phyloP scores from a whole-genome alignment of 148 eudicot genomes.

The Persicaria maculosa region DNA sequence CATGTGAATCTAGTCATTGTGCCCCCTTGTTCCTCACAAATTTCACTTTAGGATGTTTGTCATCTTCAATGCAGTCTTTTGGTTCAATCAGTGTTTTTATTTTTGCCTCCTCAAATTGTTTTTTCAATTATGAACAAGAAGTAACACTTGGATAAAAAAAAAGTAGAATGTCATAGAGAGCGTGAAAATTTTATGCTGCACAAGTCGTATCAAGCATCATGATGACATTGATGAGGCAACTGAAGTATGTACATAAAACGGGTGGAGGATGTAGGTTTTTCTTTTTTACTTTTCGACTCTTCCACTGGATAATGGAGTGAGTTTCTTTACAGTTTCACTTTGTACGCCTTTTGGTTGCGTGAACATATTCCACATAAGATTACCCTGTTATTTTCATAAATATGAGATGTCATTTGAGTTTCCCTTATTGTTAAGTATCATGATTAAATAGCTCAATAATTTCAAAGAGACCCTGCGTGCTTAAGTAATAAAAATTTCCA shows the following conservation, averaged over 20 bases:
- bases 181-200: too few relatives aligned
- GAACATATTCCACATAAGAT: neutral
- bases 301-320: neutral
- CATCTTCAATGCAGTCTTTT: neutral
- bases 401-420: neutral
- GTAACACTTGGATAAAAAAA: neutral
- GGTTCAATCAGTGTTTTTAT: neutral
- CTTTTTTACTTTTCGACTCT: neutral
- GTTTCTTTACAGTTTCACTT: neutral
- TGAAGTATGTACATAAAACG: too few relatives aligned
- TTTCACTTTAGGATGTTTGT: neutral
- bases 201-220: neutral
- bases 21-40: neutral
- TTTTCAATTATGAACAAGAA: neutral
- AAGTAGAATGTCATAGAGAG: too few relatives aligned
- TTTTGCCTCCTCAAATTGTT: neutral
- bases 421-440: neutral
- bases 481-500: neutral
- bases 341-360: neutral
- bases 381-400: neutral
- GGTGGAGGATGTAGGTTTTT: neutral
- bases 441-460: neutral
- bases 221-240: neutral
- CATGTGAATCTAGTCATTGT: neutral
- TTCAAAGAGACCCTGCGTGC: neutral